Conservation (phyloP, 2,329 filamentous ascomycete species). For the Beauveria scarabaeidicola region DNA sequence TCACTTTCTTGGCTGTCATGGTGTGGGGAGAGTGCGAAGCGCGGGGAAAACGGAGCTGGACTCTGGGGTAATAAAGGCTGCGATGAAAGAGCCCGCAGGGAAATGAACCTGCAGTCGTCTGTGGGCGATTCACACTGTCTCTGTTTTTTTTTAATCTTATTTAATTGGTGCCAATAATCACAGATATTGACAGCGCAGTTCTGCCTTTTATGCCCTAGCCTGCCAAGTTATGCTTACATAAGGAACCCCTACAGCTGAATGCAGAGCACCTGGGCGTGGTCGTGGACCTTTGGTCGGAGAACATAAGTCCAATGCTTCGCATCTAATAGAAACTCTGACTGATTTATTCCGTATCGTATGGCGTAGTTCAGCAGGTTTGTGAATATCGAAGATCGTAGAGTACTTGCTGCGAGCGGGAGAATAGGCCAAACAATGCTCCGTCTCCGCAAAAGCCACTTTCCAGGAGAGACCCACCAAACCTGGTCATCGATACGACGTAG, state of each 20-base stretch:
- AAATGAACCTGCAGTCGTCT: background rate
- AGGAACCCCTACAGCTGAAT: no score
- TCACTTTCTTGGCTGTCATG: background rate
- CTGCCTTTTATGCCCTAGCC: no score
- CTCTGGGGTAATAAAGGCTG: background rate
- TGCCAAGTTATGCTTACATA: no score
- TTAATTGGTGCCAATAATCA: no score
- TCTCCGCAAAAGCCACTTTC: background rate
- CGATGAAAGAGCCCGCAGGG: background rate
- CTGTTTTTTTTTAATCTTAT: background rate
- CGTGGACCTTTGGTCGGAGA: no score
- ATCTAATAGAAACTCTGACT: no score
- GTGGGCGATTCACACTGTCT: background rate
- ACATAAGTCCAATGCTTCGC: no score
- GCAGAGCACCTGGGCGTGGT: no score
- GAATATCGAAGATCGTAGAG: background rate
- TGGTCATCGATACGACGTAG: background rate
- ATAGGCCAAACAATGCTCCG: background rate
- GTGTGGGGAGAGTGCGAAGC: background rate
- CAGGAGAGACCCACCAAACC: background rate
- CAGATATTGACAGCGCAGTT: no score
- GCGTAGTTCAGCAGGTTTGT: background rate
- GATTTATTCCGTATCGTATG: background rate
- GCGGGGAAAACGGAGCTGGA: slow-evolving; percentile 4
- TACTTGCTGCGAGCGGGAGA: background rate